These are phyloP conservation scores for Microbotryum scabiosae DNA, from an alignment of 1,284 basidiomycete species.

Conservation along the genomic window DNA sequence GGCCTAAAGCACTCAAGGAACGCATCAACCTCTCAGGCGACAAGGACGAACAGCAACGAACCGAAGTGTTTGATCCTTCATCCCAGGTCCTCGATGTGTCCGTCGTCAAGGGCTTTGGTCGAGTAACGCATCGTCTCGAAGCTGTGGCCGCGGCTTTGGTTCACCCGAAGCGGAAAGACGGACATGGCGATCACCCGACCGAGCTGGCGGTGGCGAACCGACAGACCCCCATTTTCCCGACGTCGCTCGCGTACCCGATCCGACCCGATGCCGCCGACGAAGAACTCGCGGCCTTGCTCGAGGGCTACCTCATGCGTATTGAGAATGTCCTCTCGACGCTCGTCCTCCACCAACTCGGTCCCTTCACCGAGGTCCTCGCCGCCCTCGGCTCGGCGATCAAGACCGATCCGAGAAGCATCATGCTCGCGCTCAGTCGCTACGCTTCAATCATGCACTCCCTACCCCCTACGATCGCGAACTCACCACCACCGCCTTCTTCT, in stretches of 20 bases:
- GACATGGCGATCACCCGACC: slow-evolving; percentile 4
- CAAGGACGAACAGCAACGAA: slow-evolving; percentile 51
- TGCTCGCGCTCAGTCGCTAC: slow-evolving; percentile 25
- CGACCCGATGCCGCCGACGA: slow-evolving; percentile 63
- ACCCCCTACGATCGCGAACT: too few species aligned
- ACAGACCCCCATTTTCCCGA: slow-evolving; percentile 44
- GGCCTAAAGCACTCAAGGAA: slow-evolving; percentile 66
- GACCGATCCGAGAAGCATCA: slow-evolving; percentile 26
- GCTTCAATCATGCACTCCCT: slow-evolving; percentile 12
- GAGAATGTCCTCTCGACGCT: slow-evolving; percentile 69
- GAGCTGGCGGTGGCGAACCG: slow-evolving; percentile 43
- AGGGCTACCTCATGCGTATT: slow-evolving; percentile 53
- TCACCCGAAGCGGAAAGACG: slow-evolving; percentile 6
- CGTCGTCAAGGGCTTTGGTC: slow-evolving; percentile 22
- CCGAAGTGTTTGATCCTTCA: slow-evolving; percentile 42
- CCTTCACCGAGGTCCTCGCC: slow-evolving; percentile 33
- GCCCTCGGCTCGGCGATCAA: slow-evolving; percentile 30
- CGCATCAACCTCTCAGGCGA: slow-evolving; percentile 42
- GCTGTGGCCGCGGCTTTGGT: slow-evolving; percentile 14
- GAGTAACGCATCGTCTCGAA: slow-evolving; percentile 28
- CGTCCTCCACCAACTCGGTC: slow-evolving; percentile 34
- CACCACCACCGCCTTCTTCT: too few species aligned
- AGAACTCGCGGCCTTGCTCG: slow-evolving; percentile 65
- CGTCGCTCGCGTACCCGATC: slow-evolving; percentile 61
- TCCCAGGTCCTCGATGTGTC: slow-evolving; percentile 26